Percentiles rank a stretch among this genome's conserved stretches.
Conservation (phyloP, 192 early-diverging fungal species). For the Coemansia sp. region DNA sequence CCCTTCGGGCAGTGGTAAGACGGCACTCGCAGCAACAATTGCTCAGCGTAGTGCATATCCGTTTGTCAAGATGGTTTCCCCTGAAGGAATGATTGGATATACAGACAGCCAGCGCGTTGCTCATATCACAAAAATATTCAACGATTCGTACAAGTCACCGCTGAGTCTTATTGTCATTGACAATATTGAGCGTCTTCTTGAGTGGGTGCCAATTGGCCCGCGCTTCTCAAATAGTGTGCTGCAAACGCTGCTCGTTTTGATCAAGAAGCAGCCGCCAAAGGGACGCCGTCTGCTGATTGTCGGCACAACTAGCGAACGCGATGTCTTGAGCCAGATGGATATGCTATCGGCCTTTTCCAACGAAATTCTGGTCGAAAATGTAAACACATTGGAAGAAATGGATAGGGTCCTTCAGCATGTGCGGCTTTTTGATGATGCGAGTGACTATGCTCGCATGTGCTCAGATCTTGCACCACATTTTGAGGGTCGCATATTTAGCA, state of each 20-base stretch:
- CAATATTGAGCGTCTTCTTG: slow-evolving; percentile 88
- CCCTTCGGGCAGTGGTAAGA: slow-evolving; percentile 87
- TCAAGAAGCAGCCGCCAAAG: slow-evolving; percentile 90
- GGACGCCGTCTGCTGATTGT: slow-evolving; percentile 83
- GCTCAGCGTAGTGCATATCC: slow-evolving; percentile 89
- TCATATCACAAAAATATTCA: slow-evolving; percentile 91
- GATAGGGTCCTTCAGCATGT: slow-evolving; percentile 62
- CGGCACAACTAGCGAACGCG: slow-evolving; percentile 79
- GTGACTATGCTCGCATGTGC: slow-evolving; percentile 60
- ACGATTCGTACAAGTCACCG: slow-evolving; percentile 96
- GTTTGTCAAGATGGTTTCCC: slow-evolving; percentile 96
- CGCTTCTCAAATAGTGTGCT: slow-evolving; percentile 91
- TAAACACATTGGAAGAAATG: slow-evolving; percentile 68
- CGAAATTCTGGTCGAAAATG: slow-evolving; percentile 76
- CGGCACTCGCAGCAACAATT: slow-evolving; percentile 92
- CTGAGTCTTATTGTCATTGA: slow-evolving; percentile 93
- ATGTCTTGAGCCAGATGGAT: slow-evolving; percentile 84
- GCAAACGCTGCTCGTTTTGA: slow-evolving; percentile 88
- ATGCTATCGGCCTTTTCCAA: slow-evolving; percentile 82
- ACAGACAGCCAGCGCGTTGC: slow-evolving; percentile 79
- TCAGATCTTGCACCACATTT: slow-evolving; percentile 53
- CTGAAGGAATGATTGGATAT: slow-evolving; percentile 93
- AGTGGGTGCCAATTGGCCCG: slow-evolving; percentile 94
- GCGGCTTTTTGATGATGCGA: slow-evolving; percentile 62
- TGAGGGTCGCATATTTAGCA: slow-evolving; percentile 60